Evolutionary conservation across 2,329 filamentous ascomycete genomes (phyloP).

Genomic region (Exophiala oligosperma): DNA sequence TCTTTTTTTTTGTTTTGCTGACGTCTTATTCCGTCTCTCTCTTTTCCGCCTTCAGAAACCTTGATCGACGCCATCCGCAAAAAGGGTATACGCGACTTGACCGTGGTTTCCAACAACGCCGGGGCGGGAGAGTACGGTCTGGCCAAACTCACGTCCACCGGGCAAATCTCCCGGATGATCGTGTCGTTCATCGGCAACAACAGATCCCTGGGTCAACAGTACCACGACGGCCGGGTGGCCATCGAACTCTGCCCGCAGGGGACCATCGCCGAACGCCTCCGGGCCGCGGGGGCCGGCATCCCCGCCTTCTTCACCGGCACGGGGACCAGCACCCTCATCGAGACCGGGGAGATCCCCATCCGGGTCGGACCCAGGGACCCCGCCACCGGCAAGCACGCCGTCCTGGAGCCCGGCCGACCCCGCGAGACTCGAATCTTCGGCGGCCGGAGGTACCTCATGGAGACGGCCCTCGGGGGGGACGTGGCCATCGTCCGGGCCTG

Average conservation of each 20-base stretch:
- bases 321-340: conserved; percentile 58
- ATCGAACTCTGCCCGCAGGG: conserved; percentile 91
- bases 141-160: conserved; percentile 67
- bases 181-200: conserved; percentile 77
- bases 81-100: conserved; percentile 61
- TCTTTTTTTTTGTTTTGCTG: too few species aligned
- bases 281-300: conserved; percentile 83
- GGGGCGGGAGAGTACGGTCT: conserved; percentile 69
- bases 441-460: conserved; percentile 73
- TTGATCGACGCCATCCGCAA: conserved; percentile 68
- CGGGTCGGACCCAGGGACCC: conserved; percentile 59
- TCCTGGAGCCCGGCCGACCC: conserved; percentile 67
- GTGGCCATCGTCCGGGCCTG: conserved; percentile 75
- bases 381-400: conserved; percentile 67
- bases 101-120: conserved; percentile 79
- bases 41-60: conserved; percentile 53
- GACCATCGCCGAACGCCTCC: conserved; percentile 84
- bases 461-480: conserved; percentile 72
- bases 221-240: conserved; percentile 81
- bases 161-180: conserved; percentile 71
- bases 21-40: too few species aligned
- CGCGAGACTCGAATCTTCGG: conserved; percentile 73
- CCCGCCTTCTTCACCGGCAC: conserved; percentile 85
- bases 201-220: conserved; percentile 88
- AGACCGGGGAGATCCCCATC: conserved; percentile 59